Evolutionary conservation across 176 grass and related monocot genomes (phyloP).

Genomic region (Musa acuminata): DNA sequence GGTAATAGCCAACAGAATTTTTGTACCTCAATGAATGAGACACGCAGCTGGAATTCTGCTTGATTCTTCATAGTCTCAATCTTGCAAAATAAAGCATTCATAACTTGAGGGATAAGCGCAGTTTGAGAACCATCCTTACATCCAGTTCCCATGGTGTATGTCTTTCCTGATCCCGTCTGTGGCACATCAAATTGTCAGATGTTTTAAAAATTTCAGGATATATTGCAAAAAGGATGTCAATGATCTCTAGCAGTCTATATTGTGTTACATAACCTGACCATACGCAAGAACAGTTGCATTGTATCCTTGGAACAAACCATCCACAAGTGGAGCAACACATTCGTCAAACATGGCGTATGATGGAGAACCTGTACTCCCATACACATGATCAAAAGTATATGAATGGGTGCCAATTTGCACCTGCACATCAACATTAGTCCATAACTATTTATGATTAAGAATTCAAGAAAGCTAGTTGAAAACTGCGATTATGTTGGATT

Average conservation of each 20-base stretch:
- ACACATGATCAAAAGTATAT: conserved; percentile 99
- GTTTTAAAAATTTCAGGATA: not conserved
- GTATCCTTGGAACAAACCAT: conserved; percentile 91
- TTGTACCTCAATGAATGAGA: conserved; percentile 94
- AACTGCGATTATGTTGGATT: not conserved
- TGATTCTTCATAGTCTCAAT: conserved; percentile 66
- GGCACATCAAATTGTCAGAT: not conserved
- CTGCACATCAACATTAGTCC: conserved; percentile 28
- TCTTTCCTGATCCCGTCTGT: conserved; percentile 68
- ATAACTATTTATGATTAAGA: conserved; percentile 5
- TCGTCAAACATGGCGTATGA: conserved; percentile 82
- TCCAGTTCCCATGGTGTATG: conserved; percentile 63
- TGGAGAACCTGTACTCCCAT: conserved; percentile 61
- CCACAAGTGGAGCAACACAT: conserved; percentile 84
- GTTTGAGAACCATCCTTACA: conserved; percentile 62
- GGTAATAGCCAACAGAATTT: not conserved
- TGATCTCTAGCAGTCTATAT: not conserved
- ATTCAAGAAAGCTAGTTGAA: not conserved
- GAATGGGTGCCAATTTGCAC: conserved; percentile 96
- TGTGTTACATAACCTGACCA: conserved; percentile 60
- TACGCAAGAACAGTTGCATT: conserved; percentile 42
- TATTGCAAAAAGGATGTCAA: not conserved
- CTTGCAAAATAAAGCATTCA: conserved; percentile 76
- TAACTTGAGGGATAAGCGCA: conserved; percentile 72
- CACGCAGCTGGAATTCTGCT: conserved; percentile 80